These are phyloP conservation scores for Lipomyces yarrowii DNA, from an alignment of 1,139 yeast species.

Conservation along the genomic window DNA sequence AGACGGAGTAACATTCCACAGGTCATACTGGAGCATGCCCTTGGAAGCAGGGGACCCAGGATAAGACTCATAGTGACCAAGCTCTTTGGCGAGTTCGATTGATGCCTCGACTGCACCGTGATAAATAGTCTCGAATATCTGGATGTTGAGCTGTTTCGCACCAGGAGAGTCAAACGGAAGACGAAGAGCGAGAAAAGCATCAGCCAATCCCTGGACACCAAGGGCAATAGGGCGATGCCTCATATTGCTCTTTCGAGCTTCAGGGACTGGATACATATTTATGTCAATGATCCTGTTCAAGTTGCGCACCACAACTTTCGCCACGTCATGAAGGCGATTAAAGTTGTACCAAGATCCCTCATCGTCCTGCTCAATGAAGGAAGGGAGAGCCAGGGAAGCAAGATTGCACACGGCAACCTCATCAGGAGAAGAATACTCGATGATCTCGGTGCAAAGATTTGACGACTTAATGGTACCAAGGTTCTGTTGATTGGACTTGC, in stretches of 20 bases:
- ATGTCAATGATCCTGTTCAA: constrained; percentile 77
- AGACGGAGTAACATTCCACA: constrained; percentile 78
- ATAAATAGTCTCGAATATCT: constrained; percentile 86
- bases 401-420: constrained; percentile 91
- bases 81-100: constrained; percentile 64
- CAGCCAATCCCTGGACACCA: constrained; percentile 92
- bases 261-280: constrained; percentile 74
- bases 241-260: constrained; percentile 69
- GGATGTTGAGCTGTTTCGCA: constrained; percentile 71
- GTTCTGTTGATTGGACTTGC: constrained; percentile 82
- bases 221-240: constrained; percentile 83
- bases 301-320: constrained; percentile 74
- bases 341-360: constrained; percentile 65
- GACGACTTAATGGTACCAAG: constrained; percentile 86
- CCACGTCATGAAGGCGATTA: constrained; percentile 66
- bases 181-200: constrained; percentile 73
- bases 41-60: constrained; percentile 81
- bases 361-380: constrained; percentile 56
- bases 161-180: constrained; percentile 77
- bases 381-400: constrained; percentile 83
- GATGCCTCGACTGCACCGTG: constrained; percentile 86
- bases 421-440: constrained; percentile 82
- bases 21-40: constrained; percentile 75
- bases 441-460: constrained; percentile 87
- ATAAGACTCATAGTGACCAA: constrained; percentile 70